Conservation (phyloP, 202 grass and related monocot species). For the Eragrostis tef region DNA sequence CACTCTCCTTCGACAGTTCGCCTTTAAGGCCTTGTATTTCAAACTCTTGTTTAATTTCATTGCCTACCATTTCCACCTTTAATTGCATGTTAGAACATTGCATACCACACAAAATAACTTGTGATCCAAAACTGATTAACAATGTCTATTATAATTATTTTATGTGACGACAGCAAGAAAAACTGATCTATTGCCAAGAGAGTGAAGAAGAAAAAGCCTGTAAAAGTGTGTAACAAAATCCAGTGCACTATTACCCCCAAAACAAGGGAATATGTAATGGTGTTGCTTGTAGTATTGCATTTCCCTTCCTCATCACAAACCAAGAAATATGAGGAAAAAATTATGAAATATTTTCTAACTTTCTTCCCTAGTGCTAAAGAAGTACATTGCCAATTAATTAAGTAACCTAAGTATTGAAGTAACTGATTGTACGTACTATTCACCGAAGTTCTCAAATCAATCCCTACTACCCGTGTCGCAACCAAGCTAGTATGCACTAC, state of each 20-base stretch:
- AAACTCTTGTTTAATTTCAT: neutral
- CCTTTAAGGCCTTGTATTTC: neutral
- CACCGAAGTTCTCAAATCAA: neutral
- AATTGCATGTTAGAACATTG: neutral
- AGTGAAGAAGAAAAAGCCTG: neutral
- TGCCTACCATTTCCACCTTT: neutral
- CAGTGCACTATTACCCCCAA: neutral
- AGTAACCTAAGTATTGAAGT: neutral
- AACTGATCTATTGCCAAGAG: neutral
- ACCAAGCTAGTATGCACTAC: neutral
- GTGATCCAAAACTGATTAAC: neutral
- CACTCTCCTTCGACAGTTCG: neutral
- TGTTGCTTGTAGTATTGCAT: neutral
- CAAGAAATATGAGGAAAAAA: neutral
- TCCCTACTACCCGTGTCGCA: neutral
- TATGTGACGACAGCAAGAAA: neutral
- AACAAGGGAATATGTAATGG: neutral
- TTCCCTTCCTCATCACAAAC: neutral
- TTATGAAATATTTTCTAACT: no score
- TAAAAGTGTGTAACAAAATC: neutral
- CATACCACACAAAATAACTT: neutral
- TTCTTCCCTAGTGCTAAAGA: no score
- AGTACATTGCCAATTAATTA: neutral
- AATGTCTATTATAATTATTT: neutral
- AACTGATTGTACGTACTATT: neutral